Evolutionary conservation across 2,329 filamentous ascomycete species (phyloP).

Genomic region (Beauveria australis): DNA sequence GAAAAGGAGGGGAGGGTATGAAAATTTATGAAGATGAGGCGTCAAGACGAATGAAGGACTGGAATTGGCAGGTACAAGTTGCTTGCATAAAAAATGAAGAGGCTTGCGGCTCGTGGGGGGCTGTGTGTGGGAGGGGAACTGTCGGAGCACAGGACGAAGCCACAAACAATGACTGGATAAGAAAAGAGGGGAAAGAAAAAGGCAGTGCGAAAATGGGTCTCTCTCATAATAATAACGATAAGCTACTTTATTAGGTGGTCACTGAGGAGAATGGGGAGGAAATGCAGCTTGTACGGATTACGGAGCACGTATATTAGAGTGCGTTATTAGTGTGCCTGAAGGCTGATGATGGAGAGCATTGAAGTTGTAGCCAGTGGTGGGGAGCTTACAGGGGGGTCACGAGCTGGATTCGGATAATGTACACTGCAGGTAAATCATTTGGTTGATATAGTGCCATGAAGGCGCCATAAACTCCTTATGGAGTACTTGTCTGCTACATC

Average conservation of each 20-base stretch:
- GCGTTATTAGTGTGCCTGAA: no score
- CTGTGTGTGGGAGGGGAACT: neutral
- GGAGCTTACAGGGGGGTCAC: no score
- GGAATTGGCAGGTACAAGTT: conserved; percentile 3
- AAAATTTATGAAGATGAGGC: neutral
- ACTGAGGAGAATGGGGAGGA: neutral
- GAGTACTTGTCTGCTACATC: no score
- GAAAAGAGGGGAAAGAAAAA: conserved; percentile 1
- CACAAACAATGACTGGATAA: conserved; percentile 3
- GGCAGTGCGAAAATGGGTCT: neutral
- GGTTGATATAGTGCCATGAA: no score
- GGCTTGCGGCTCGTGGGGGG: conserved; percentile 2
- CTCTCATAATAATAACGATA: neutral
- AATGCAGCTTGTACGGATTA: conserved; percentile 14
- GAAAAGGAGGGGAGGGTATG: neutral
- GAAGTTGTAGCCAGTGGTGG: no score
- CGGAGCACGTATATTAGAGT: conserved; percentile 10
- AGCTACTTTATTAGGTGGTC: neutral
- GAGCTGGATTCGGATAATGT: no score
- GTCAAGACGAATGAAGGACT: conserved; percentile 2
- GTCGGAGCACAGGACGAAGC: conserved; percentile 17
- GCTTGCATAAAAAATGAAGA: neutral
- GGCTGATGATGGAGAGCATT: no score
- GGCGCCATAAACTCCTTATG: no score
- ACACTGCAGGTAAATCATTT: no score